These are phyloP conservation scores for Rhododendron ferrugineum DNA, from an alignment of 148 eudicot genomes.

Conservation along the genomic window DNA sequence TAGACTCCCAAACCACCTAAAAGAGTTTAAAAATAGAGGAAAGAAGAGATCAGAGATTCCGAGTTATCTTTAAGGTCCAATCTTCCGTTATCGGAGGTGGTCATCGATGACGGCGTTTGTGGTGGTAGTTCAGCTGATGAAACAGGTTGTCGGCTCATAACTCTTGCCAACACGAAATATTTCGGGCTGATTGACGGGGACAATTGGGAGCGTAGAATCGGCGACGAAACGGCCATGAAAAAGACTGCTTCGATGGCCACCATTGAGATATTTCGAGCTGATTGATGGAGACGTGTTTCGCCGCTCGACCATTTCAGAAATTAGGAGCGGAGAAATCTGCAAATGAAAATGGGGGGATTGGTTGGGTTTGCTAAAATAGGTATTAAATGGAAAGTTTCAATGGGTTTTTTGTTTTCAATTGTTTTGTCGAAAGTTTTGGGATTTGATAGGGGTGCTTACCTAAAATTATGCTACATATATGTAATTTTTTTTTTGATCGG, in stretches of 20 bases:
- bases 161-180: background rate
- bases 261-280: background rate
- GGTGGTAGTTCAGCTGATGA: background rate
- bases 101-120: background rate
- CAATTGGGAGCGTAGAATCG: background rate
- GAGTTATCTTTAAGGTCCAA: background rate
- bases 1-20: slow-evolving; percentile 94
- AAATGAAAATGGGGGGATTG: no score
- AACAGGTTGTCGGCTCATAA: background rate
- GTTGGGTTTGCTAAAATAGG: no score
- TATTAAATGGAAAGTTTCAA: no score
- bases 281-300: no score
- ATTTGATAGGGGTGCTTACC: no score
- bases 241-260: background rate
- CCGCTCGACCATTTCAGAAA: no score
- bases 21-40: slow-evolving; percentile 8
- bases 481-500: no score
- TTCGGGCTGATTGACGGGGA: background rate
- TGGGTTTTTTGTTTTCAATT: no score
- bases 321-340: no score
- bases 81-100: background rate
- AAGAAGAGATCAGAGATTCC: background rate
- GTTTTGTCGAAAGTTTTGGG: no score
- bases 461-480: no score
- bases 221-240: background rate